Percentiles rank a stretch among this genome's conserved stretches.
These are phyloP conservation scores for Inonotus obliquus DNA, from an alignment of 1,284 basidiomycete species.

Conservation along the genomic window DNA sequence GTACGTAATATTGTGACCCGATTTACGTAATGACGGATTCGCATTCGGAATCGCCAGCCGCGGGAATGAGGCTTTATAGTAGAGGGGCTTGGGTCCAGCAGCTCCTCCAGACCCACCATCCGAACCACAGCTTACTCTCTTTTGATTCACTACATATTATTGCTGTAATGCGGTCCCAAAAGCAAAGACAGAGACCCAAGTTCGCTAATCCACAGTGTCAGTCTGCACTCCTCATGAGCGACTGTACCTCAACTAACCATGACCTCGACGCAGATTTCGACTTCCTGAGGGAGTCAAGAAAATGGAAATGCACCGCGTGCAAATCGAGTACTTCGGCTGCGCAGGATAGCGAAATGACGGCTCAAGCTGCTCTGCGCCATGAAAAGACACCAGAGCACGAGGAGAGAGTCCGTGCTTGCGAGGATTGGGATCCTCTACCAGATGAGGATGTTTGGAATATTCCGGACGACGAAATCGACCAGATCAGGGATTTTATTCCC, in stretches of 20 bases:
- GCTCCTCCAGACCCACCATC: neutral
- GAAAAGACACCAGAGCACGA: slow-evolving; percentile 8
- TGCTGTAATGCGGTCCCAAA: neutral
- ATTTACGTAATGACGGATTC: neutral
- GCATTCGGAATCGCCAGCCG: neutral
- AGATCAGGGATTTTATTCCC: slow-evolving; percentile 32
- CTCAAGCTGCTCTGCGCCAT: slow-evolving; percentile 26
- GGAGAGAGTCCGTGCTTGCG: slow-evolving; percentile 4
- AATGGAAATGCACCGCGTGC: slow-evolving; percentile 34
- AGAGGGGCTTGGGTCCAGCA: neutral
- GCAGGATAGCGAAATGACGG: slow-evolving; percentile 25
- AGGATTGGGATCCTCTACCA: slow-evolving; percentile 7
- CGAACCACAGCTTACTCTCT: neutral
- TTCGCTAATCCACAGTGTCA: slow-evolving; percentile 14
- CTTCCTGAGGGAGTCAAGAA: slow-evolving; percentile 22
- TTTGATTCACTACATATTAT: neutral
- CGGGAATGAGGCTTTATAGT: neutral
- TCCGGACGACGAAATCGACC: slow-evolving; percentile 44
- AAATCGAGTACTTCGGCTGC: slow-evolving; percentile 19
- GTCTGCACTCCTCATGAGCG: neutral
- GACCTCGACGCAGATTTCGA: slow-evolving; percentile 30
- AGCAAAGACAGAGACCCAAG: slow-evolving; percentile 6
- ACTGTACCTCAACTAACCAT: neutral
- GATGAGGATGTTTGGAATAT: slow-evolving; percentile 11
- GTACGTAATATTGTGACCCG: neutral